Conservation (phyloP, 768 basidiomycete species). For the Pleurotus eryngii region DNA sequence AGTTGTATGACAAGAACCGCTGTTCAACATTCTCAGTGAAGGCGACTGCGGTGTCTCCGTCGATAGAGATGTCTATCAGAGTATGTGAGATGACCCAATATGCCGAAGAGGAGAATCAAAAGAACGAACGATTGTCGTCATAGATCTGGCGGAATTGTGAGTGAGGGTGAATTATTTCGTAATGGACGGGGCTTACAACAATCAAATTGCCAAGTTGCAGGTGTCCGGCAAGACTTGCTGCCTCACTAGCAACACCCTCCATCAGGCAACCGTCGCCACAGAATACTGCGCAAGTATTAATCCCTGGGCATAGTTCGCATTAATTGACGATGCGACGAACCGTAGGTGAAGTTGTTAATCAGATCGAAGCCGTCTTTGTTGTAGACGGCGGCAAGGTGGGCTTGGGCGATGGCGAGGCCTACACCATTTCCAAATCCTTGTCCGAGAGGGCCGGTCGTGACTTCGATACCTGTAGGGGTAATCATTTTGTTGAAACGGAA, state of each 20-base stretch:
- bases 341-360: slow-evolving; percentile 87
- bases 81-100: slow-evolving; percentile 9
- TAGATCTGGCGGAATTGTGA: slow-evolving; percentile 56
- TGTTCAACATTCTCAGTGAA: slow-evolving; percentile 93
- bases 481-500: slow-evolving; percentile 6
- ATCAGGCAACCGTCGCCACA: slow-evolving; percentile 94
- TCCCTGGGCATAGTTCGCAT: not conserved
- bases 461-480: slow-evolving; percentile 59
- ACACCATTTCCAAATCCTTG: slow-evolving; percentile 94
- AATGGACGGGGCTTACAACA: slow-evolving; percentile 51
- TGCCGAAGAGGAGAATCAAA: too few species aligned
- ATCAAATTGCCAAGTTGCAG: slow-evolving; percentile 91
- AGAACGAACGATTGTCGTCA: slow-evolving; percentile 85
- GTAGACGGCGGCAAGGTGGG: slow-evolving; percentile 84
- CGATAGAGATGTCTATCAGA: slow-evolving; percentile 84
- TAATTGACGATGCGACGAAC: slow-evolving; percentile 31
- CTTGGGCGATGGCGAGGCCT: slow-evolving; percentile 90
- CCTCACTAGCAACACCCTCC: slow-evolving; percentile 95
- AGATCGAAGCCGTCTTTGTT: slow-evolving; percentile 84
- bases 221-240: slow-evolving; percentile 90
- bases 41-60: slow-evolving; percentile 86
- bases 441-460: slow-evolving; percentile 94
- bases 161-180: not conserved
- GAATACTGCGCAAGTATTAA: slow-evolving; percentile 53
- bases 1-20: slow-evolving; percentile 88